A percentile compares a stretch with the other conserved stretches of the same genome.
phyloP scores from a whole-genome alignment of 2,329 filamentous ascomycete species.

The Aspergillus phoenicis region DNA sequence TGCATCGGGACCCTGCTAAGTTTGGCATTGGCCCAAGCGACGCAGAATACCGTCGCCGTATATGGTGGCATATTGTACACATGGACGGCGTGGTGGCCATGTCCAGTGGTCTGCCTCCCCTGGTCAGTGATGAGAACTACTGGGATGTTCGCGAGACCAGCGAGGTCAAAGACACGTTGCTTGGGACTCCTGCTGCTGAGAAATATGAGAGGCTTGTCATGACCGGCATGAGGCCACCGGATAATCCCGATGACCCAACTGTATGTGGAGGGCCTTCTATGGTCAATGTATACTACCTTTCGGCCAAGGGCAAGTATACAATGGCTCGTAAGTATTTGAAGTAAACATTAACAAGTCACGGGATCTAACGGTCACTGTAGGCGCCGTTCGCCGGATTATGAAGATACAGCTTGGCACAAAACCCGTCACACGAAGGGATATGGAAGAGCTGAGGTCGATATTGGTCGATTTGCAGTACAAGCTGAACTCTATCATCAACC shows the following conservation, averaged over 20 bases:
- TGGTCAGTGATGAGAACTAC: conserved; percentile 51
- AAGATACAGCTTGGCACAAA: conserved; percentile 50
- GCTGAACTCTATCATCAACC: conserved; percentile 46
- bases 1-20: conserved; percentile 52
- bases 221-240: conserved; percentile 36
- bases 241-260: conserved; percentile 46
- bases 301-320: conserved; percentile 48
- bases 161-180: conserved; percentile 50
- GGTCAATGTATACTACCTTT: conserved; percentile 48
- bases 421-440: conserved; percentile 45
- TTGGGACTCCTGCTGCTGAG: conserved; percentile 42
- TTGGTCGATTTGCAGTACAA: conserved; percentile 46
- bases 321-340: conserved; percentile 44
- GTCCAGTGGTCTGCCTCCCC: conserved; percentile 51
- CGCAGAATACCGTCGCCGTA: conserved; percentile 48
- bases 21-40: conserved; percentile 50
- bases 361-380: conserved; percentile 25
- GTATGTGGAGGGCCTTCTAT: conserved; percentile 45
- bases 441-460: conserved; percentile 48
- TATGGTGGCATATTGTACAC: conserved; percentile 55
- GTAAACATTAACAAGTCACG: background rate
- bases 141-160: conserved; percentile 52
- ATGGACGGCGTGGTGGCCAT: conserved; percentile 54
- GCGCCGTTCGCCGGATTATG: conserved; percentile 46
- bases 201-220: conserved; percentile 40